Evolutionary conservation across 2,329 filamentous ascomycete species (phyloP).

Genomic region (Fusarium begoniae): DNA sequence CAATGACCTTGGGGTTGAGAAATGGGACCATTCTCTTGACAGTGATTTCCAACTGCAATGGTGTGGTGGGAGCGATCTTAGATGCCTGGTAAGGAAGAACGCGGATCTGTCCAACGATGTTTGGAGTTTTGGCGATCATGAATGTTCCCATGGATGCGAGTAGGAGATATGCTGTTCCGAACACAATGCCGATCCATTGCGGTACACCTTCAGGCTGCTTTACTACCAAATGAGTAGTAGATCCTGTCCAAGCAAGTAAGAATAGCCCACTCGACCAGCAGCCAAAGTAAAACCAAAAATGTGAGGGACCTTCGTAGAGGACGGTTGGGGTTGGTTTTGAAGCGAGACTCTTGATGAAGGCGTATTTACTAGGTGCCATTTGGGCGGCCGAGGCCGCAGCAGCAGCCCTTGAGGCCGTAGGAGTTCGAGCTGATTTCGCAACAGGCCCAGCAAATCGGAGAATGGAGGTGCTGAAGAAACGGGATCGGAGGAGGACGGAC

Average conservation of each 20-base stretch:
- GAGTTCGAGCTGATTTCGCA: constrained; percentile 26
- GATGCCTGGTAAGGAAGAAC: constrained; percentile 55
- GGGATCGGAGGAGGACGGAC: constrained; percentile 34
- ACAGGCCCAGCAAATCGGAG: constrained; percentile 30
- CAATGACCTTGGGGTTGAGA: constrained; percentile 54
- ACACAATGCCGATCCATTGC: constrained; percentile 66
- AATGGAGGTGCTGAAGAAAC: constrained; percentile 45
- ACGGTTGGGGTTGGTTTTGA: constrained; percentile 64
- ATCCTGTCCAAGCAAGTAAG: constrained; percentile 48
- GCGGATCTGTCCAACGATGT: constrained; percentile 67
- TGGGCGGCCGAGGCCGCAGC: constrained; percentile 21
- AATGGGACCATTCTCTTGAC: constrained; percentile 61
- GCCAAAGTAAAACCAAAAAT: constrained; percentile 69
- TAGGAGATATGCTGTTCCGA: constrained; percentile 65
- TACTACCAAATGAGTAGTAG: constrained; percentile 48
- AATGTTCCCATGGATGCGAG: constrained; percentile 69
- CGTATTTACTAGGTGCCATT: constrained; percentile 47
- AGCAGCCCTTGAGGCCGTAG: constrained; percentile 11
- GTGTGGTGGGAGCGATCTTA: constrained; percentile 22
- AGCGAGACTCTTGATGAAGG: constrained; percentile 65
- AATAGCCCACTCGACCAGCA: constrained; percentile 64
- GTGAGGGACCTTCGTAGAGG: constrained; percentile 72
- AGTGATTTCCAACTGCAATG: constrained; percentile 62
- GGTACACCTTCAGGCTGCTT: constrained; percentile 59
- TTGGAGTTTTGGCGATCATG: constrained; percentile 65